Percentiles rank a stretch among this genome's conserved stretches.
Evolutionary conservation across 2,329 filamentous ascomycete genomes (phyloP).

Genomic region (Microdochium nivale): DNA sequence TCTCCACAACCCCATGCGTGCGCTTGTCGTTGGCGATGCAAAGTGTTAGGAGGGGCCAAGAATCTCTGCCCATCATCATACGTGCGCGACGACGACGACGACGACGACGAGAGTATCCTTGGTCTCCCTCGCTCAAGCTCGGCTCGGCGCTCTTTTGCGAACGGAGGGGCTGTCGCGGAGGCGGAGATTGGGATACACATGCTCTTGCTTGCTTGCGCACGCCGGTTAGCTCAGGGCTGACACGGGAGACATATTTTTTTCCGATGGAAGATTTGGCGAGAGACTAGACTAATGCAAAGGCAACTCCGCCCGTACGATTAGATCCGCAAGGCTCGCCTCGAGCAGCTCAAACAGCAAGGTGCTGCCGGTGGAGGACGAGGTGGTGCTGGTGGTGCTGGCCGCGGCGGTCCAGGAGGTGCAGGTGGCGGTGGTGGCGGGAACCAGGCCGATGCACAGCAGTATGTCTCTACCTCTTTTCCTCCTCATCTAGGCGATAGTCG

Average conservation of each 20-base stretch:
- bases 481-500: neutral
- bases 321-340: slow-evolving; percentile 87
- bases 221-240: too few species aligned
- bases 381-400: slow-evolving; percentile 34
- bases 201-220: too few species aligned
- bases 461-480: slow-evolving; percentile 15
- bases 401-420: slow-evolving; percentile 22
- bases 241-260: too few species aligned
- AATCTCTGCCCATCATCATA: too few species aligned
- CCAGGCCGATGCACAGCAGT: slow-evolving; percentile 55
- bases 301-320: slow-evolving; percentile 28
- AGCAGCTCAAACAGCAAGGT: slow-evolving; percentile 77
- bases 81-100: too few species aligned
- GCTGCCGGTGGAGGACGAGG: slow-evolving; percentile 39
- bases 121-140: too few species aligned
- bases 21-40: neutral
- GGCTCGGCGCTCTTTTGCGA: too few species aligned
- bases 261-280: too few species aligned
- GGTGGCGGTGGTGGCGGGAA: slow-evolving; percentile 31
- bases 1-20: neutral
- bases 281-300: too few species aligned
- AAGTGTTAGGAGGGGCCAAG: neutral
- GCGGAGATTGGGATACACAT: too few species aligned
- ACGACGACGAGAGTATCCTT: too few species aligned
- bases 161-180: too few species aligned